These are phyloP conservation scores for Hagleromyces aurorensis DNA, from an alignment of 805 yeast genomes.

Conservation along the genomic window DNA sequence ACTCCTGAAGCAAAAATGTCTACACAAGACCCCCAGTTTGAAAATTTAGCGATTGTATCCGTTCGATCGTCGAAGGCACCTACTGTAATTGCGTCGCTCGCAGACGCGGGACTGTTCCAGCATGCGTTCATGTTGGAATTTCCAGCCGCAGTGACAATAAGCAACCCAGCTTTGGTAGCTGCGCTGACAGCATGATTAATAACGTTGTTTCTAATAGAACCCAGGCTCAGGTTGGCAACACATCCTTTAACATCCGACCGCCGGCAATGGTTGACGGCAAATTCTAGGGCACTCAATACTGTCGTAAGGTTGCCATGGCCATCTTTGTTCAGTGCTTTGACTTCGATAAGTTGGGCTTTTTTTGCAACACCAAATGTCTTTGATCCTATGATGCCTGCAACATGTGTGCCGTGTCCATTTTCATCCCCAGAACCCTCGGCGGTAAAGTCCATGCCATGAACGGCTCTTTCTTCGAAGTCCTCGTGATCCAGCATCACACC, in stretches of 20 bases:
- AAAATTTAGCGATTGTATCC: slow-evolving; percentile 65
- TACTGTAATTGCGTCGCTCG: slow-evolving; percentile 62
- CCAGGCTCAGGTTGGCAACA: slow-evolving; percentile 75
- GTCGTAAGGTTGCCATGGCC: slow-evolving; percentile 70
- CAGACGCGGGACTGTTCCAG: slow-evolving; percentile 77
- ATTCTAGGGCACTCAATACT: slow-evolving; percentile 60
- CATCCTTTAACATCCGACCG: slow-evolving; percentile 34
- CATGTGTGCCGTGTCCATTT: slow-evolving; percentile 89
- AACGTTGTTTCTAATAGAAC: slow-evolving; percentile 59
- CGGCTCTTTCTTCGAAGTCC: slow-evolving; percentile 58
- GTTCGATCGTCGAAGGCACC: slow-evolving; percentile 79
- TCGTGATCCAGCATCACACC: slow-evolving; percentile 60
- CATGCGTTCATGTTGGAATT: slow-evolving; percentile 76
- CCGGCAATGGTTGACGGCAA: slow-evolving; percentile 51
- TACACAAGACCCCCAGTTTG: slow-evolving; percentile 94
- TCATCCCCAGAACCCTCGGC: slow-evolving; percentile 56
- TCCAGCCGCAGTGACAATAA: slow-evolving; percentile 81
- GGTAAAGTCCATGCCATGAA: slow-evolving; percentile 53
- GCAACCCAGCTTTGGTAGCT: slow-evolving; percentile 63
- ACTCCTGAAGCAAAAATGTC: slow-evolving; percentile 82
- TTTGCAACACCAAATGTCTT: slow-evolving; percentile 78
- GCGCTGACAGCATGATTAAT: slow-evolving; percentile 71
- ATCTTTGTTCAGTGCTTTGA: slow-evolving; percentile 58
- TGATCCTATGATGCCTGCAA: slow-evolving; percentile 84
- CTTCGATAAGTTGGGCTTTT: slow-evolving; percentile 51